Evolutionary conservation across 345 rosid genomes (phyloP), one percentile per base, ranked within the genome.

Genomic region (Linum lewisii): DNA sequence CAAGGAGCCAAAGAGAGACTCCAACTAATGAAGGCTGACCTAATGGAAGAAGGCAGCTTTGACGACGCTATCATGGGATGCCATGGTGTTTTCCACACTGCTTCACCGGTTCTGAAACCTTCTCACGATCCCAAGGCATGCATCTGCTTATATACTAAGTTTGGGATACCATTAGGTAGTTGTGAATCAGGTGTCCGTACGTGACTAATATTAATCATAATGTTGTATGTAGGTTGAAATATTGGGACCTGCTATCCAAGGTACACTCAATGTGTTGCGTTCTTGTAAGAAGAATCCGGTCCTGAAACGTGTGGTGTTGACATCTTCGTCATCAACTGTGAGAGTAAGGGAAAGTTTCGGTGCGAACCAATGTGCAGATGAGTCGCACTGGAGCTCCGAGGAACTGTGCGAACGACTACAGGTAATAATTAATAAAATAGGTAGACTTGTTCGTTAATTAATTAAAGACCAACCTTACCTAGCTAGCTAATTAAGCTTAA

Each of bases 1-100:
- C 84, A 88, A 32, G 96, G 93, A 14, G 98, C 98, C 15, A 82
- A 83, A 62, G 91, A 88, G 80, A 84, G 96, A 57, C 89, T 92
- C 10, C 64, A 23, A 38, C 60, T 88, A 62, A 90, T 88, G 70
- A 83, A 76, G 68, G 98, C 93, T 7, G 82, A 92, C 55, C 67
- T 92, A 32, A 61, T 84, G 82, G 85, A 79, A 64, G 83, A 74
- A 1, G 96, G 84, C 16, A 92, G 98, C 79, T 92, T 92, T 54
- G 96, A 92, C 64, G 66, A 67, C 0, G 89, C 96, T 10, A 73
- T 92, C 56, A 74, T 54, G 64, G 95, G 84, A 61, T 88, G 98
- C 58, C 79, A 76, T 22, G 98, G 98, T 16, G 95, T 92, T 56
- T 92, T 92, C 78, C 98, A 92, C 73, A 86, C 89, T 21, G 96